Conservation (phyloP, 805 yeast species). For the Cyberlindnera maritima region DNA sequence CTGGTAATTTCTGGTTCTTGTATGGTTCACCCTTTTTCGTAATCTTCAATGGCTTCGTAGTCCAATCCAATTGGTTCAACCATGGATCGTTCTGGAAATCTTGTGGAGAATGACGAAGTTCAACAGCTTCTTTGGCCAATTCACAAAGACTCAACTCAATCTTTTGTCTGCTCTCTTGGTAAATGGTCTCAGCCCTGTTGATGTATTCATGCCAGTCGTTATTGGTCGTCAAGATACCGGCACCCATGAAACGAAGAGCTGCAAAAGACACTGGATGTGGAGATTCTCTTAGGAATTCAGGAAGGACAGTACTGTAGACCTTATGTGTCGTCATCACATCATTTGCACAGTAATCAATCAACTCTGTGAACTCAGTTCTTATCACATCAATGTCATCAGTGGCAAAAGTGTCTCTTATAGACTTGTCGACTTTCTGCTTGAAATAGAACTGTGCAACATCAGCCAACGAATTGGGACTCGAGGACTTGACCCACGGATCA, state of each 20-base stretch:
- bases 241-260: conserved; percentile 71
- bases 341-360: conserved; percentile 78
- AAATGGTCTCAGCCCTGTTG: conserved; percentile 62
- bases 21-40: conserved; percentile 68
- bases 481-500: conserved; percentile 83
- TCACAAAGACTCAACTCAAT: conserved; percentile 57
- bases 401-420: conserved; percentile 61
- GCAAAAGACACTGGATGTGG: conserved; percentile 97
- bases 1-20: conserved; percentile 79
- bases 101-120: conserved; percentile 40
- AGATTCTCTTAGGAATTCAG: conserved; percentile 59
- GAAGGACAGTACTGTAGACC: conserved; percentile 67
- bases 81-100: conserved; percentile 71
- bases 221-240: conserved; percentile 77
- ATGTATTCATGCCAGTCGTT: conserved; percentile 71
- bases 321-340: conserved; percentile 78
- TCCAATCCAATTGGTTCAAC: conserved; percentile 91
- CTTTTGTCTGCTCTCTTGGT: conserved; percentile 51
- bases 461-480: conserved; percentile 75
- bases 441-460: conserved; percentile 82
- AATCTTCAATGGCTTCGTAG: conserved; percentile 51
- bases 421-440: conserved; percentile 62
- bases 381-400: conserved; percentile 52
- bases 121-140: conserved; percentile 59
- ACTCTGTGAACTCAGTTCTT: conserved; percentile 50